phyloP scores from a whole-genome alignment of 805 yeast species.

The Jamesozyma hellenica region DNA sequence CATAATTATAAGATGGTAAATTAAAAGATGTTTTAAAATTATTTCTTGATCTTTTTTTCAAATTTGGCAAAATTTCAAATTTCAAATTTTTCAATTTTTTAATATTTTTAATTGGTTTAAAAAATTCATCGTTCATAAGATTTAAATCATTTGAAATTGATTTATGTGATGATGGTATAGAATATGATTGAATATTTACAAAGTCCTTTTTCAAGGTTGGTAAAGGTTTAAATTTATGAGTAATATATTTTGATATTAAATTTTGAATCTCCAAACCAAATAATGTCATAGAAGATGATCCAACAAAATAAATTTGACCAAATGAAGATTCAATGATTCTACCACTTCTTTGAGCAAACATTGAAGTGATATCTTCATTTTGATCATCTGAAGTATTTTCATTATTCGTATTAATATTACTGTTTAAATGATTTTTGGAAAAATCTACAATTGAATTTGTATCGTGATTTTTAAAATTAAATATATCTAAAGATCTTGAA shows the following conservation, averaged over 20 bases:
- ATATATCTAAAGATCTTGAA: neutral
- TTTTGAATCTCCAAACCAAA: conserved; percentile 71
- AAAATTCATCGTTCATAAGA: neutral
- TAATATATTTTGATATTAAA: conserved; percentile 36
- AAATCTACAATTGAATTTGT: neutral
- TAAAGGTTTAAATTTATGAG: conserved; percentile 13
- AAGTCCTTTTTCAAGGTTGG: conserved; percentile 6
- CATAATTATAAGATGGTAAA: conserved; percentile 67
- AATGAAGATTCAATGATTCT: conserved; percentile 63
- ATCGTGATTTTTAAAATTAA: neutral
- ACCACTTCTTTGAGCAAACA: conserved; percentile 62
- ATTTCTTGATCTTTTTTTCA: too few species aligned
- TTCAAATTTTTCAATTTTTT: neutral
- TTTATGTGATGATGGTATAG: neutral
- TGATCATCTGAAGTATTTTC: conserved; percentile 3
- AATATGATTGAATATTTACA: conserved; percentile 1
- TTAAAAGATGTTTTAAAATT: neutral
- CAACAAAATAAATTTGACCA: conserved; percentile 67
- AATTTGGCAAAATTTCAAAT: neutral
- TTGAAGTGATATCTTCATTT: conserved; percentile 50
- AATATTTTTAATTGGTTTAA: neutral
- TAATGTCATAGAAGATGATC: conserved; percentile 74
- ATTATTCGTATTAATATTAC: neutral
- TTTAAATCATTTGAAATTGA: neutral
- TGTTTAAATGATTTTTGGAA: neutral